Evolutionary conservation across 768 basidiomycete genomes (phyloP).

Genomic region (Paxillus ammoniavirescens): DNA sequence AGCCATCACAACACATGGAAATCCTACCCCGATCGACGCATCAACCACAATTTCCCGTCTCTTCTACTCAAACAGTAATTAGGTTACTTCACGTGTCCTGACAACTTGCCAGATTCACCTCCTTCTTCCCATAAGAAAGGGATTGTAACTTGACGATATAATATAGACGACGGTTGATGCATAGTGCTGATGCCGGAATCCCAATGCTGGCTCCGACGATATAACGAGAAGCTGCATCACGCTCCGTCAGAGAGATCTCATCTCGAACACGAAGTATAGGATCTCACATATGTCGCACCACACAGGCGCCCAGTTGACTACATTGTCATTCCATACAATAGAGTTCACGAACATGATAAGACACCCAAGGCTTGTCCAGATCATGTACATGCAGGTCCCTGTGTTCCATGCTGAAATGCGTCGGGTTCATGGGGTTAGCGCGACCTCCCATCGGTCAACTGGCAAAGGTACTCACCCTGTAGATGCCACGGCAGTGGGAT

Average conservation of each 20-base stretch:
- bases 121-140: too few species aligned
- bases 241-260: too few species aligned
- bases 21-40: constrained; percentile 32
- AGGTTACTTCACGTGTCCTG: neutral
- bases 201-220: constrained; percentile 44
- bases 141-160: too few species aligned
- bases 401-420: constrained; percentile 25
- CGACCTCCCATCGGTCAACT: too few species aligned
- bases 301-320: constrained; percentile 34
- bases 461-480: constrained; percentile 30
- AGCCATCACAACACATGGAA: constrained; percentile 36
- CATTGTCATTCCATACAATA: constrained; percentile 37
- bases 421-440: too few species aligned
- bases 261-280: too few species aligned
- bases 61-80: constrained; percentile 28
- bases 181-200: constrained; percentile 52
- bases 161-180: constrained; percentile 45
- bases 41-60: constrained; percentile 47
- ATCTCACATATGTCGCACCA: constrained; percentile 44
- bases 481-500: constrained; percentile 61
- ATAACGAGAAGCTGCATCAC: constrained; percentile 39
- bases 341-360: constrained; percentile 35
- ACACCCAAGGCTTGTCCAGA: constrained; percentile 30
- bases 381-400: constrained; percentile 33
- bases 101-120: neutral